These are phyloP conservation scores for Trametes elegans DNA, from an alignment of 768 basidiomycete species.

Conservation along the genomic window DNA sequence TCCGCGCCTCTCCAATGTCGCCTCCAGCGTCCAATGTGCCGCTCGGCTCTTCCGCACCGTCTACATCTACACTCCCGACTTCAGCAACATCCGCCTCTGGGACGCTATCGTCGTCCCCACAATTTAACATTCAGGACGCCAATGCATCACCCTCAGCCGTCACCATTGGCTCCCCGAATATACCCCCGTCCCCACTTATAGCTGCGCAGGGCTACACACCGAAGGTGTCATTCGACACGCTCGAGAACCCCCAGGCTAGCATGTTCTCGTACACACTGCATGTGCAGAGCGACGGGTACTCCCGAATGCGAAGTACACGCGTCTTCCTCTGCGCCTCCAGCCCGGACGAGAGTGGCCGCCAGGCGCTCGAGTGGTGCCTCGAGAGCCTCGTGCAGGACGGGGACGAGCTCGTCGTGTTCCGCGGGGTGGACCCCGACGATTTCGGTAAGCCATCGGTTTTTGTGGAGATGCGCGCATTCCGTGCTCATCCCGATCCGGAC, in stretches of 20 bases:
- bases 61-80: constrained; percentile 14
- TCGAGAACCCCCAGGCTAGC: constrained; percentile 74
- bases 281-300: constrained; percentile 82
- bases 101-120: background rate
- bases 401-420: constrained; percentile 89
- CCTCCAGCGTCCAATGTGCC: constrained; percentile 13
- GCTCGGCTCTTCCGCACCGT: constrained; percentile 7
- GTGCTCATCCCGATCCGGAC: background rate
- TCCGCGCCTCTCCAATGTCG: constrained; percentile 11
- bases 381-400: constrained; percentile 82
- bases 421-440: constrained; percentile 87
- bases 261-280: constrained; percentile 89
- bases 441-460: constrained; percentile 48
- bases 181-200: constrained; percentile 17
- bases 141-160: constrained; percentile 10
- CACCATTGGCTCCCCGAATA: constrained; percentile 15
- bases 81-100: constrained; percentile 14
- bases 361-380: constrained; percentile 92
- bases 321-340: constrained; percentile 90
- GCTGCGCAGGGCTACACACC: constrained; percentile 43
- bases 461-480: background rate
- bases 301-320: constrained; percentile 70
- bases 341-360: constrained; percentile 81
- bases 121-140: background rate
- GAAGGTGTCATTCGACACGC: constrained; percentile 86